These are phyloP conservation scores for Talaromyces liani DNA, from an alignment of 495 filamentous ascomycete species.

Conservation along the genomic window DNA sequence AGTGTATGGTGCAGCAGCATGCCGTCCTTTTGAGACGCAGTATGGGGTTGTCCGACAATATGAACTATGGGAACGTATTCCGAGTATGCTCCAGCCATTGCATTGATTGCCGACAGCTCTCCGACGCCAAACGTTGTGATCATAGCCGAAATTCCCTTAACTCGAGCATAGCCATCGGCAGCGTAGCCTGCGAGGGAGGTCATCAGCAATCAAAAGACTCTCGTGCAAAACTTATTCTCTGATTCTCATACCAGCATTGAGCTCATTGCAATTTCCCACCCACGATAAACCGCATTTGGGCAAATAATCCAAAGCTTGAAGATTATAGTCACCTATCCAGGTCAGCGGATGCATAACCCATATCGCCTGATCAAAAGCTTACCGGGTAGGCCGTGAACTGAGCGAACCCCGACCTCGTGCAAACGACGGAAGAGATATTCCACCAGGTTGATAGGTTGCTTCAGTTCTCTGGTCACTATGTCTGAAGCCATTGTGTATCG, in stretches of 20 bases:
- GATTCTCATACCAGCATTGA: constrained; percentile 50
- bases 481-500: constrained; percentile 37
- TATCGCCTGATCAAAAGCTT: neutral
- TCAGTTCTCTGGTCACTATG: constrained; percentile 46
- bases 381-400: constrained; percentile 61
- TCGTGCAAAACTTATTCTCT: neutral
- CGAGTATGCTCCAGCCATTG: constrained; percentile 56
- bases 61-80: constrained; percentile 58
- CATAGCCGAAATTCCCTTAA: constrained; percentile 58
- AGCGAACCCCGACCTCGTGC: constrained; percentile 51
- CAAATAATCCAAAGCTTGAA: constrained; percentile 55
- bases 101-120: constrained; percentile 62
- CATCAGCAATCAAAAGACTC: neutral
- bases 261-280: constrained; percentile 66
- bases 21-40: constrained; percentile 42
- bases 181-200: constrained; percentile 49
- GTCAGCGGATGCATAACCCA: neutral
- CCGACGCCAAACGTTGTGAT: constrained; percentile 67
- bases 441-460: constrained; percentile 47
- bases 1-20: constrained; percentile 88
- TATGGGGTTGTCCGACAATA: constrained; percentile 55
- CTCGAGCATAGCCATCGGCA: constrained; percentile 63
- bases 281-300: constrained; percentile 50
- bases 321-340: constrained; percentile 35
- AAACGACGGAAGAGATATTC: constrained; percentile 60